phyloP scores from a whole-genome alignment of 768 basidiomycete species.

The Xerocomus brunneocitrinus region DNA sequence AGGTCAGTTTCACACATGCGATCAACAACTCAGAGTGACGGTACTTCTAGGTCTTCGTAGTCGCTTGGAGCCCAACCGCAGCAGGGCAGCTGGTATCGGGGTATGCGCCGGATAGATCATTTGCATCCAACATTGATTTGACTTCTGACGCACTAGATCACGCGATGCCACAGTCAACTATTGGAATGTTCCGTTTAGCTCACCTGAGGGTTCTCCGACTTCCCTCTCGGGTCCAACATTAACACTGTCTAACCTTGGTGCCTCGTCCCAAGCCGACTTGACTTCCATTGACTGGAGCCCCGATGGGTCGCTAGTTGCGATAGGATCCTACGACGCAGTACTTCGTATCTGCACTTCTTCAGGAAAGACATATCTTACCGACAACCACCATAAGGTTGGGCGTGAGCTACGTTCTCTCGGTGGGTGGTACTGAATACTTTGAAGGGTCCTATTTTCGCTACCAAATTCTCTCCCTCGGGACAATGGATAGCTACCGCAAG shows the following conservation, averaged over 20 bases:
- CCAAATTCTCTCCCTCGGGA: slow-evolving; percentile 70
- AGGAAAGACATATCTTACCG: slow-evolving; percentile 61
- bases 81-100: slow-evolving; percentile 66
- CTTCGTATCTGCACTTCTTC: slow-evolving; percentile 61
- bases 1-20: slow-evolving; percentile 37
- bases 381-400: slow-evolving; percentile 62
- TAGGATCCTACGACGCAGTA: slow-evolving; percentile 72
- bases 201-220: slow-evolving; percentile 13
- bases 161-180: slow-evolving; percentile 72
- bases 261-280: slow-evolving; percentile 52
- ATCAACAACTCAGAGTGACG: slow-evolving; percentile 5
- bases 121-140: slow-evolving; percentile 1
- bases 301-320: slow-evolving; percentile 68
- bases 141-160: slow-evolving; percentile 42
- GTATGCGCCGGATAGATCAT: slow-evolving; percentile 36
- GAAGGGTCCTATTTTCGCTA: slow-evolving; percentile 78
- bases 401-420: neutral
- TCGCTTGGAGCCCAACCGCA: slow-evolving; percentile 69
- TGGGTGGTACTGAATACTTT: slow-evolving; percentile 21
- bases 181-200: slow-evolving; percentile 57
- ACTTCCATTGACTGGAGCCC: slow-evolving; percentile 76
- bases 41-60: slow-evolving; percentile 64
- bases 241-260: slow-evolving; percentile 47
- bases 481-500: slow-evolving; percentile 73
- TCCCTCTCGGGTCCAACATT: slow-evolving; percentile 33